phyloP scores from a whole-genome alignment of 1,139 yeast genomes.

The Komagataea norvegica region DNA sequence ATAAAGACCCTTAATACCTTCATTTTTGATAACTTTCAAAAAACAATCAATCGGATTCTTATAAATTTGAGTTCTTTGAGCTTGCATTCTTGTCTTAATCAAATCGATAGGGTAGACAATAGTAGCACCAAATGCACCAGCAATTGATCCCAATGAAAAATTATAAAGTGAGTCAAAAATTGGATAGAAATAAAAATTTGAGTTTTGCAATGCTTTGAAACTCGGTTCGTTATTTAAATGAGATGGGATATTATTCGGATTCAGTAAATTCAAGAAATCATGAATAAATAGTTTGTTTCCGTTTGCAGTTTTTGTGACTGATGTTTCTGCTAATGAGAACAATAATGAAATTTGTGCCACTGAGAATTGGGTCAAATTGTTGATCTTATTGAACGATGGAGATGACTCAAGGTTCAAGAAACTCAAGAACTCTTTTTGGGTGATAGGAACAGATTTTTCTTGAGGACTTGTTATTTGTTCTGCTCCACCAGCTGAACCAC shows the following conservation, averaged over 20 bases:
- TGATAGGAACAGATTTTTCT: slow-evolving; percentile 24
- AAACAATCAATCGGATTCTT: slow-evolving; percentile 85
- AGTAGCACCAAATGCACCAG: slow-evolving; percentile 98
- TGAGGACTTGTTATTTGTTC: slow-evolving; percentile 12
- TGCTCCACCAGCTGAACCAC: slow-evolving; percentile 9
- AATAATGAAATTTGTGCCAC: slow-evolving; percentile 36
- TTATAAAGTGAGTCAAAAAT: slow-evolving; percentile 85
- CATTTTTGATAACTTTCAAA: slow-evolving; percentile 65
- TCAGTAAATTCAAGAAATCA: slow-evolving; percentile 38
- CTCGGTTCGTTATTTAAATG: slow-evolving; percentile 12
- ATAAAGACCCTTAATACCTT: slow-evolving; percentile 86
- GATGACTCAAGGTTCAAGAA: slow-evolving; percentile 30
- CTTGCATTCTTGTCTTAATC: slow-evolving; percentile 97
- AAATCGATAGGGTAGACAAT: slow-evolving; percentile 97
- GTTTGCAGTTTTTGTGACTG: slow-evolving; percentile 1
- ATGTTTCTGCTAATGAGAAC: slow-evolving; percentile 21
- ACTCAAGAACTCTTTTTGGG: slow-evolving; percentile 33
- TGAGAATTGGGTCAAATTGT: slow-evolving; percentile 35
- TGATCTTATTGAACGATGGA: slow-evolving; percentile 29
- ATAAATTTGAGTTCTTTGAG: slow-evolving; percentile 70
- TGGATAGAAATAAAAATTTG: slow-evolving; percentile 39
- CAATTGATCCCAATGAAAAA: slow-evolving; percentile 85
- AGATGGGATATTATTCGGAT: slow-evolving; percentile 37
- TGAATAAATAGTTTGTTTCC: slow-evolving; percentile 28
- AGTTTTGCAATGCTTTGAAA: slow-evolving; percentile 20